These are phyloP conservation scores for Linnemannia schmuckeri DNA, from an alignment of 192 early-diverging fungal genomes.

Conservation along the genomic window DNA sequence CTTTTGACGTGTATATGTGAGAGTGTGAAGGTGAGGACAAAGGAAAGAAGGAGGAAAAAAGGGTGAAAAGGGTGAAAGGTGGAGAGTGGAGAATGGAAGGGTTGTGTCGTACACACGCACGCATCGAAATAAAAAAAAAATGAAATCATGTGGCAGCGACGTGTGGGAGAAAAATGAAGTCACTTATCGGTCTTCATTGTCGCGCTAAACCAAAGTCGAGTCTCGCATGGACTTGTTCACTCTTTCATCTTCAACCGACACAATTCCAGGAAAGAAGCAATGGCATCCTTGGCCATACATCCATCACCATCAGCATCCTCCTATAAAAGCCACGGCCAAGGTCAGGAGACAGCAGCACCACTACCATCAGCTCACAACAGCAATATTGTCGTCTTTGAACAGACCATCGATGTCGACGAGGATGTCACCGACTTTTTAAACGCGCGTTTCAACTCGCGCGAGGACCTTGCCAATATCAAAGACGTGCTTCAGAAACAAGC, in stretches of 20 bases:
- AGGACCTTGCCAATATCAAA: conserved; percentile 56
- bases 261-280: neutral
- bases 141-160: no score
- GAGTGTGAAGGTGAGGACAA: neutral
- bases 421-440: conserved; percentile 57
- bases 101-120: no score
- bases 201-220: no score
- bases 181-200: no score
- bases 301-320: conserved; percentile 2
- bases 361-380: neutral
- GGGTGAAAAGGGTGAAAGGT: neutral
- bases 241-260: neutral
- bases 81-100: no score
- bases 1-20: neutral
- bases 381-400: conserved; percentile 53
- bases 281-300: conserved; percentile 3
- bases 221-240: neutral
- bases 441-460: conserved; percentile 41
- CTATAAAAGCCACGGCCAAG: neutral
- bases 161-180: no score
- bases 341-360: neutral
- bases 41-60: neutral
- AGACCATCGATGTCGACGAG: conserved; percentile 51
- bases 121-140: no score
- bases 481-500: conserved; percentile 23